Percentiles rank a stretch among this genome's conserved stretches.
Conservation (phyloP, 2,329 filamentous ascomycete genomes). For the Penicillium hordei region DNA sequence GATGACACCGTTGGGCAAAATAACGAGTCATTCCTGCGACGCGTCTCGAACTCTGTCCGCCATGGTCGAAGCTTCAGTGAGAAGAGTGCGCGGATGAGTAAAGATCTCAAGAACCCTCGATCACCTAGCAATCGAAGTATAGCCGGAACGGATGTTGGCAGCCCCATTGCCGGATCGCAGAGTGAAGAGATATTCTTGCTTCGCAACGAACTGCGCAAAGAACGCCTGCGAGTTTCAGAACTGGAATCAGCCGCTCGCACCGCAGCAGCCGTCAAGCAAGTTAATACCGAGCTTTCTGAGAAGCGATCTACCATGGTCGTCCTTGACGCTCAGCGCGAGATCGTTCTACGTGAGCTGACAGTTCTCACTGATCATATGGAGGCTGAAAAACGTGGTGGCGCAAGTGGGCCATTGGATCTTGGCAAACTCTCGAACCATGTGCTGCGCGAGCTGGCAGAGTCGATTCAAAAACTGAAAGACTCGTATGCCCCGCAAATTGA, state of each 20-base stretch:
- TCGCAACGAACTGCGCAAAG: slow-evolving; percentile 71
- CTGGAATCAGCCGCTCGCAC: slow-evolving; percentile 62
- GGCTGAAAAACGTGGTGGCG: slow-evolving; percentile 77
- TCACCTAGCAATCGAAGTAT: slow-evolving; percentile 59
- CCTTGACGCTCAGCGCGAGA: slow-evolving; percentile 89
- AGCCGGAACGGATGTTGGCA: slow-evolving; percentile 64
- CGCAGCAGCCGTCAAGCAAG: slow-evolving; percentile 65
- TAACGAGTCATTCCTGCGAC: slow-evolving; percentile 76
- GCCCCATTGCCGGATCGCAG: slow-evolving; percentile 63
- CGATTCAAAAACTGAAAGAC: slow-evolving; percentile 71
- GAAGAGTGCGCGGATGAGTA: slow-evolving; percentile 55
- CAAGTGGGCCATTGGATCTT: slow-evolving; percentile 75
- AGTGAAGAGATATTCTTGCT: slow-evolving; percentile 66
- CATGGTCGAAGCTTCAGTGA: slow-evolving; percentile 88
- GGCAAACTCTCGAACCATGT: slow-evolving; percentile 65
- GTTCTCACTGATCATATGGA: slow-evolving; percentile 86
- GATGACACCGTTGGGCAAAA: slow-evolving; percentile 58
- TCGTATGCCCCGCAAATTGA: slow-evolving; percentile 74
- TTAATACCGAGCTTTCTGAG: slow-evolving; percentile 84
- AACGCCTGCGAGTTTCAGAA: slow-evolving; percentile 82
- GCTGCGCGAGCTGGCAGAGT: slow-evolving; percentile 61
- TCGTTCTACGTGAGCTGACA: slow-evolving; percentile 89
- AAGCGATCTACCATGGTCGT: slow-evolving; percentile 96
- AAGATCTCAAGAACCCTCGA: slow-evolving; percentile 69
- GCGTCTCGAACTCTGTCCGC: slow-evolving; percentile 89